These are phyloP conservation scores for Calonectria pseudoturangicola DNA, from an alignment of 2,329 filamentous ascomycete species.

Conservation along the genomic window DNA sequence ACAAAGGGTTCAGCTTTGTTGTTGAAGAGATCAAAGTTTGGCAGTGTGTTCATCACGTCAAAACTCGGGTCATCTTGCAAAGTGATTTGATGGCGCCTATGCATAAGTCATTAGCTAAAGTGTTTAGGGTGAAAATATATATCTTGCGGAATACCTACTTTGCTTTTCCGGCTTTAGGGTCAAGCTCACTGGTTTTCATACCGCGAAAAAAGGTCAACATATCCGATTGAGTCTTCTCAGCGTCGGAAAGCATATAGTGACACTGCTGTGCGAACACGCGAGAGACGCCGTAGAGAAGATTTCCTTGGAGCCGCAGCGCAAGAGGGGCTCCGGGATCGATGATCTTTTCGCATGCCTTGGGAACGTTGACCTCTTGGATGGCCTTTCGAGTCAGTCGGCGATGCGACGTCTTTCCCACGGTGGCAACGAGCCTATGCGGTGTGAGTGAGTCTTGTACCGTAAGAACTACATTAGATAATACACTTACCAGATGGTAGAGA, in stretches of 20 bases:
- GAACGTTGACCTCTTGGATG: slow-evolving; percentile 90
- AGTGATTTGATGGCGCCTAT: slow-evolving; percentile 83
- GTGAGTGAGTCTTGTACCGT: slow-evolving; percentile 12
- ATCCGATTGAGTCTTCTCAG: slow-evolving; percentile 82
- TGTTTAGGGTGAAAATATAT: slow-evolving; percentile 50
- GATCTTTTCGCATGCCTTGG: slow-evolving; percentile 92
- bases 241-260: slow-evolving; percentile 87
- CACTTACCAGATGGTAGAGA: slow-evolving; percentile 93
- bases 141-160: slow-evolving; percentile 72
- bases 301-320: slow-evolving; percentile 92
- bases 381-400: slow-evolving; percentile 88
- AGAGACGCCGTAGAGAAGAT: slow-evolving; percentile 88
- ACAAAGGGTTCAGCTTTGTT: slow-evolving; percentile 56
- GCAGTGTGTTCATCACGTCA: slow-evolving; percentile 57
- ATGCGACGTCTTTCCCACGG: slow-evolving; percentile 83
- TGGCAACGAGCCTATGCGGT: slow-evolving; percentile 87
- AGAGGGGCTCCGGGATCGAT: slow-evolving; percentile 87
- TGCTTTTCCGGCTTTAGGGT: slow-evolving; percentile 81
- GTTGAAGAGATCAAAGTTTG: slow-evolving; percentile 60
- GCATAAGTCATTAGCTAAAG: slow-evolving; percentile 54
- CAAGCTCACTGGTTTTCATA: slow-evolving; percentile 74
- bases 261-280: slow-evolving; percentile 92
- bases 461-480: too few relatives aligned
- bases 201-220: slow-evolving; percentile 81
- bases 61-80: slow-evolving; percentile 90